phyloP scores from a whole-genome alignment of 2,329 filamentous ascomycete genomes.

The Pseudogymnoascus sp. region DNA sequence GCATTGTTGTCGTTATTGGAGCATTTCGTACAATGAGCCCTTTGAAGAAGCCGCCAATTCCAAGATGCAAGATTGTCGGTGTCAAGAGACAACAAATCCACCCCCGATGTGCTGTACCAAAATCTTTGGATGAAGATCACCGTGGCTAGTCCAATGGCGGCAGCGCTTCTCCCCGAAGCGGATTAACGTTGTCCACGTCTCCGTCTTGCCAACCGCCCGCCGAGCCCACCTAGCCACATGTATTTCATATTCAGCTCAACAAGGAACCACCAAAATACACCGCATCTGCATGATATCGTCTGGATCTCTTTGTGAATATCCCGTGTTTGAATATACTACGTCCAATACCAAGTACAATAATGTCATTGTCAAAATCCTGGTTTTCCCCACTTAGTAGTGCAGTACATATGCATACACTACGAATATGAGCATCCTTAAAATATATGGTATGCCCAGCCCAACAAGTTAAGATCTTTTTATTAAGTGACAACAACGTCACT shows the following conservation, averaged over 20 bases:
- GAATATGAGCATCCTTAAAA: neutral
- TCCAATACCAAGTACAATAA: neutral
- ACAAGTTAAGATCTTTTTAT: neutral
- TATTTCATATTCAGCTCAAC: neutral
- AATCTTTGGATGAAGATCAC: neutral
- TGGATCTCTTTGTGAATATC: neutral
- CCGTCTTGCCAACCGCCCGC: neutral
- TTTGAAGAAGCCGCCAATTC: neutral
- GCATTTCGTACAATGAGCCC: neutral
- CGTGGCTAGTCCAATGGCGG: neutral
- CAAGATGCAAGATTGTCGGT: neutral
- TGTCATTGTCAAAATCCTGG: slow-evolving; percentile 1
- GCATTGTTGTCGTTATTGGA: neutral
- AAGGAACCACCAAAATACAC: neutral
- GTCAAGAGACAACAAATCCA: neutral
- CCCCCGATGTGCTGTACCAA: neutral
- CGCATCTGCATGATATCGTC: neutral
- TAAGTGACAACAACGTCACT: neutral
- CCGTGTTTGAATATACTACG: neutral
- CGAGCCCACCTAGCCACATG: neutral
- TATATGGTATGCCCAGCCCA: neutral
- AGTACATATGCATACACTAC: neutral
- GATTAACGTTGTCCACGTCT: neutral
- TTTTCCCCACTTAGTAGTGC: slow-evolving; percentile 1
- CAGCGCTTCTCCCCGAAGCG: neutral